Base-by-base conservation (phyloP, 2,329 filamentous ascomycete species). In the Claviceps arundinis region DNA sequence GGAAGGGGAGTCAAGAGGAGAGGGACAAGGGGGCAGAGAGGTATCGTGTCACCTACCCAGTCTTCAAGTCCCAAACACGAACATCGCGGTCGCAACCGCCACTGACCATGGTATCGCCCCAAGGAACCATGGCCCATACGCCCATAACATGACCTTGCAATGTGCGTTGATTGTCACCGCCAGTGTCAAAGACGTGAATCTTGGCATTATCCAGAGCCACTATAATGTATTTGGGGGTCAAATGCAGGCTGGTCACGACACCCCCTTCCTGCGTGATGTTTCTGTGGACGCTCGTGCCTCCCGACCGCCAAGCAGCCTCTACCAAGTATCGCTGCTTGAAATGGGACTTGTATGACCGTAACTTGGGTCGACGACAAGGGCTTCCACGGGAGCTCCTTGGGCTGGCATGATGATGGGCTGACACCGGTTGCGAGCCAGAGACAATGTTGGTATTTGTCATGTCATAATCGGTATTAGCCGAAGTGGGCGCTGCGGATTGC, bases 91-190 rank as follows among this genome's bases (percentile, higher is more conserved):
- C 93, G 65, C 93, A 98, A 5, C 93, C 93, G 61, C 93, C 93
- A 61, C 89, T 96, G 55, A 98, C 93, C 55, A 98, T 76, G 50
- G 88, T 85, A 65, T 98, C 91, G 54, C 88, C 91, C 87, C 90
- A 96, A 6, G 93, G 93, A 24, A 98, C 89, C 91, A 98, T 97
- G 48, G 93, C 93, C 93, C 93, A 98, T 19, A 98, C 93, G 42
- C 93, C 93, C 93, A 98, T 98, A 45, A 97, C 87, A 70, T 98
- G 93, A 11, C 93, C 93, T 63, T 93, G 85, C 30, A 98, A 72
- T 2, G 89, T 95, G 65, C 89, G 88, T 60, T 95, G 83, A 57
- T 89, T 82, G 59, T 89, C 84, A 37, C 93, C 93, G 58, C 93
- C 82, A 0, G 89, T 90, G 65, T 97, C 88, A 64, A 97, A 98